phyloP scores from a whole-genome alignment of 495 filamentous ascomycete genomes.

The Copromyces sp. region DNA sequence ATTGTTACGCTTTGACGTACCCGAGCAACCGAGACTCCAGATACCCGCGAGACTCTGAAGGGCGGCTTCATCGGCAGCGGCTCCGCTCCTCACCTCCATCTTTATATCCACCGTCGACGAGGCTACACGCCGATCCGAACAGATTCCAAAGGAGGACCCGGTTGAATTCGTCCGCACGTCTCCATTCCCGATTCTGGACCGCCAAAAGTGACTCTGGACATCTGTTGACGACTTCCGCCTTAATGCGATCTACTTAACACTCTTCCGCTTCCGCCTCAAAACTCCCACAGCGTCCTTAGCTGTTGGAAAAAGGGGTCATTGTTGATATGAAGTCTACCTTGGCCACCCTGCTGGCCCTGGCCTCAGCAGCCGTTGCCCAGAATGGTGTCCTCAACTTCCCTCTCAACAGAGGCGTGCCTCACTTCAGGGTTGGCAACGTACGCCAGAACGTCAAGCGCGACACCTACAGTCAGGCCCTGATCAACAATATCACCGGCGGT shows the following conservation, averaged over 20 bases:
- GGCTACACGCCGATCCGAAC: neutral
- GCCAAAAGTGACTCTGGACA: neutral
- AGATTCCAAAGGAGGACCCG: neutral
- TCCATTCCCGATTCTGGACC: neutral
- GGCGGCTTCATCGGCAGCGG: neutral
- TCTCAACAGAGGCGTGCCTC: slow-evolving; percentile 15
- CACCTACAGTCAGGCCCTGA: slow-evolving; percentile 27
- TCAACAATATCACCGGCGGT: slow-evolving; percentile 39
- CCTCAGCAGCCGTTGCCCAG: slow-evolving; percentile 8
- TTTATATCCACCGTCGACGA: neutral
- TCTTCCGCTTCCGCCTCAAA: neutral
- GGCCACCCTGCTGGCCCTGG: slow-evolving; percentile 12
- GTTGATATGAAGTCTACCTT: slow-evolving; percentile 10
- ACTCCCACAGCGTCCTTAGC: neutral
- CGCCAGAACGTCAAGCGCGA: slow-evolving; percentile 10
- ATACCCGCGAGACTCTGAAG: neutral
- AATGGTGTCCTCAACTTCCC: slow-evolving; percentile 22
- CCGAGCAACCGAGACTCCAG: neutral
- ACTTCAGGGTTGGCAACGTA: slow-evolving; percentile 7
- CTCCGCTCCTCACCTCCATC: neutral
- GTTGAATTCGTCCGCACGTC: neutral
- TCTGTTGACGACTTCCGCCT: neutral
- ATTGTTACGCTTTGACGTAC: neutral
- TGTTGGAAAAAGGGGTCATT: neutral
- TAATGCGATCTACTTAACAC: neutral